Percentiles rank a stretch among this genome's conserved stretches.
Conservation (phyloP, 345 rosid species). For the Clarkia xantiana region DNA sequence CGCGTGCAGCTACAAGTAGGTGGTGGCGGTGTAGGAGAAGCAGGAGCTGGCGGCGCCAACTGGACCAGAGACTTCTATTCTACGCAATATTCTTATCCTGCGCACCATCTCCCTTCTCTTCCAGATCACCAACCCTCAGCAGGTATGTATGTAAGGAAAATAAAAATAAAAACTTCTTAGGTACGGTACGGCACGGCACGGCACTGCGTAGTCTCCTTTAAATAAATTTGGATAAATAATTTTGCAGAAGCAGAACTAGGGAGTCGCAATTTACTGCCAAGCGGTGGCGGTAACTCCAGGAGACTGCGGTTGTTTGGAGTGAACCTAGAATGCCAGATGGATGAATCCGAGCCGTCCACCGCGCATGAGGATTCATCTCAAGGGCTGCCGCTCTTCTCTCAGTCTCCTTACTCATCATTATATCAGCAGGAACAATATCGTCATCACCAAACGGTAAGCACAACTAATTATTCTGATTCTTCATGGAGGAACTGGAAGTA, state of each 20-base stretch:
- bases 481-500: too few relatives aligned
- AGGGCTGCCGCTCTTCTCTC: too few relatives aligned
- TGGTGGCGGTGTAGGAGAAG: not conserved
- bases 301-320: slow-evolving; percentile 20
- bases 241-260: not conserved
- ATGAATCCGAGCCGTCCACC: slow-evolving; percentile 9
- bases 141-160: not conserved
- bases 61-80: not conserved
- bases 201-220: too few relatives aligned
- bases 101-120: too few relatives aligned
- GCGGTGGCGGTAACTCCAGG: slow-evolving; percentile 7
- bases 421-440: too few relatives aligned
- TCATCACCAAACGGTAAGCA: too few relatives aligned
- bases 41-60: not conserved
- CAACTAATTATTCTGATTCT: too few relatives aligned
- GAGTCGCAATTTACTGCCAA: not conserved
- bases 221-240: not conserved
- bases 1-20: not conserved
- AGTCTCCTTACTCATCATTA: too few relatives aligned
- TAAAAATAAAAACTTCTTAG: too few relatives aligned
- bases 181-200: too few relatives aligned
- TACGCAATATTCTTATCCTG: too few relatives aligned
- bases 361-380: slow-evolving; percentile 3
- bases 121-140: too few relatives aligned
- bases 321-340: slow-evolving; percentile 19